Evolutionary conservation across 768 basidiomycete genomes (phyloP), one percentile per base, ranked within the genome.

Genomic region (Amanita pallidorosea): DNA sequence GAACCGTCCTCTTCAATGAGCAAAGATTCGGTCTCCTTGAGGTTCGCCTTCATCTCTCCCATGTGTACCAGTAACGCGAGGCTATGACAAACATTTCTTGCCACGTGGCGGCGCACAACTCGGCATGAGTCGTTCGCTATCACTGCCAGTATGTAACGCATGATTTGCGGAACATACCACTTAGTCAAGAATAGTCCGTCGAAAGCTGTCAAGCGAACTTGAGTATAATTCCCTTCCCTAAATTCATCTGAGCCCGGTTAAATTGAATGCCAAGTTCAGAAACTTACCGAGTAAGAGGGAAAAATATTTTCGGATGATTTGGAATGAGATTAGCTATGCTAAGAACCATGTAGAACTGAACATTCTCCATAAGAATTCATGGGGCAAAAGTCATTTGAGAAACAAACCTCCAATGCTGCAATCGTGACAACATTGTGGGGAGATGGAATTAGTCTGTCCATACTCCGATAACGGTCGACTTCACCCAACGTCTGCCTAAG

Each of bases 401-500:
- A 12, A 27, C 78, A 53, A 54, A 95, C 92, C 78, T 97, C 90
- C 49, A 99, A 70, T 7, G 83, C 85, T 22, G 96, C 90, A 45
- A 88, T 77, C 0, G 96, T 94, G 23, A 98, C 86, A 31, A 90
- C 81, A 61, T 99, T 99, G 58, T 95, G 92, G 44, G 83, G 82
- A 1, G 94, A 95, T 7, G 96, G 92, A 51, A 97, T 93, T 13
- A 98, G 73, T 49, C 93, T 76, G 65, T 99, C 96, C 83, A 96
- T 91, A 60, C 83, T 89, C 51, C 91, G 83, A 68, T 94, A 95
- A 40, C 95, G 79, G 59, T 92, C 88, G 29, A 97, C 79, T 62
- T 95, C 91, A 17, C 81, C 75, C 41, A 85, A 63, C 2, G 85
- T 87, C 57, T 85, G 80, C 57, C 83, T 81, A 45, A 94, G 64